Base-by-base conservation (phyloP, 495 filamentous ascomycete species). In the Glarea lozoyensis region DNA sequence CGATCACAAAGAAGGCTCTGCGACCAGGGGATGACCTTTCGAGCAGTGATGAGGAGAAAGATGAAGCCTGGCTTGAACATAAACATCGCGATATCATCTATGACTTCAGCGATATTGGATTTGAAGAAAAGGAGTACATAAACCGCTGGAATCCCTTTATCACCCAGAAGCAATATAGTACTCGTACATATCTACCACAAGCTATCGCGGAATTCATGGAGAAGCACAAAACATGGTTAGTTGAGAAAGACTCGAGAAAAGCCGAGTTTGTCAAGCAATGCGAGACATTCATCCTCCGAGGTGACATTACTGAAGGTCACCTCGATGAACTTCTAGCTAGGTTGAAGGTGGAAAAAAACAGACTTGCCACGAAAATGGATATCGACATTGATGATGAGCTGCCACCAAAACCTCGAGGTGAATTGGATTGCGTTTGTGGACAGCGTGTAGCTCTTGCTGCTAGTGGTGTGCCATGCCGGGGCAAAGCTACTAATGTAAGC, bases 71-170 rank as follows among this genome's bases (percentile, higher is more conserved):
- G 72, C 58, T 76, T 9, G 50, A 67, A 4, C 64, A 67, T 34
- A 76, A 75, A 52, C 68, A 73, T 44, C 61, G 65, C 18, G 68
- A 75, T 37, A 64, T 60, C 40, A 65, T 75, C 21, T 54, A 60
- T 9, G 72, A 76, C 42, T 74, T 68, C 39, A 61, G 58, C 31
- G 72, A 74, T 46, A 57, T 75, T 10, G 58, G 64, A 13, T 56
- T 55, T 11, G 58, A 58, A 11, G 72, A 76, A 40, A 72, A 70
- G 42, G 72, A 75, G 43, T 75, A 68, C 41, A 62, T 73, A 45
- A 58, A 57, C 33, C 60, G 64, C 36, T 76, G 69, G 69, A 70
- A 76, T 39, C 56, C 61, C 2, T 74, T 66, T 33, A 65, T 72
- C 19, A 61, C 68, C 29, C 54, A 48, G 22, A 58, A 65, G 48